Evolutionary conservation across 2,329 filamentous ascomycete species (phyloP).

Genomic region (Endoconidiophora polonica): DNA sequence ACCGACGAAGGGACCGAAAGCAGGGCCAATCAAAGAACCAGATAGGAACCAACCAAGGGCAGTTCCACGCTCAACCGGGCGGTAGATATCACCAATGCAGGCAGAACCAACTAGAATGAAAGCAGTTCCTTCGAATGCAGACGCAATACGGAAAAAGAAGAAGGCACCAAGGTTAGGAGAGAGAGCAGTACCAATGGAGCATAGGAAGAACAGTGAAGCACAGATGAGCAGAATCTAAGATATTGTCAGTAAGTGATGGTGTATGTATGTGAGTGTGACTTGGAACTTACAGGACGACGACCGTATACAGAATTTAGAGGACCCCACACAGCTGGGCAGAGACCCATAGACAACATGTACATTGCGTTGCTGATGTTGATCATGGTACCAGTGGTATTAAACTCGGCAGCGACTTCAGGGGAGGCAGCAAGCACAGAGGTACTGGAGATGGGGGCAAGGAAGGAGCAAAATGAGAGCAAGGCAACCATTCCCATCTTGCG

Average conservation of each 20-base stretch:
- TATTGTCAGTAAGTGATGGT: neutral
- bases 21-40: conserved; percentile 55
- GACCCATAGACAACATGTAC: conserved; percentile 60
- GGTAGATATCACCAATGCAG: conserved; percentile 49
- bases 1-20: conserved; percentile 52
- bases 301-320: conserved; percentile 52
- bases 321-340: conserved; percentile 54
- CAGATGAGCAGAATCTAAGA: conserved; percentile 31
- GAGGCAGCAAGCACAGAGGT: conserved; percentile 58
- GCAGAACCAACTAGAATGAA: conserved; percentile 58
- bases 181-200: conserved; percentile 56
- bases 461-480: conserved; percentile 57
- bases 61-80: conserved; percentile 51
- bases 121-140: conserved; percentile 58
- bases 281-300: conserved; percentile 32
- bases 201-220: conserved; percentile 45
- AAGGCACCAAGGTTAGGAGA: conserved; percentile 55
- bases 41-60: conserved; percentile 58
- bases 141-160: conserved; percentile 57
- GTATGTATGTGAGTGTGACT: neutral
- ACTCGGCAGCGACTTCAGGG: conserved; percentile 54
- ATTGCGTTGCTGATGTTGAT: conserved; percentile 60
- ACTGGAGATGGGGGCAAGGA: conserved; percentile 58
- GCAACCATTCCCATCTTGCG: conserved; percentile 52
- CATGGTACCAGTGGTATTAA: conserved; percentile 46